A percentile compares a stretch with the other conserved stretches of the same genome.
phyloP scores from a whole-genome alignment of 345 rosid genomes.

The Melaleuca alternifolia region DNA sequence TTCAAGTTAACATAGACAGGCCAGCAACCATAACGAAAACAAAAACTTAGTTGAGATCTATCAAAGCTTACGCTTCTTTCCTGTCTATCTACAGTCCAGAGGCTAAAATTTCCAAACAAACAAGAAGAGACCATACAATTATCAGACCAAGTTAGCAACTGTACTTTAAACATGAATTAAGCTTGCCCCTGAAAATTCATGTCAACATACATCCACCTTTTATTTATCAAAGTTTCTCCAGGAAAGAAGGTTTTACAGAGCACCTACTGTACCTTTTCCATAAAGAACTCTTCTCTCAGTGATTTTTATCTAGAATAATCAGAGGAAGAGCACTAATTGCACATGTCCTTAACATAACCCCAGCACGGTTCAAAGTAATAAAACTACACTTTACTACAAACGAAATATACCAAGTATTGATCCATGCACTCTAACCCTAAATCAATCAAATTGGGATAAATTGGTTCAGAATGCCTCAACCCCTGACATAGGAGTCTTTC shows the following conservation, averaged over 20 bases:
- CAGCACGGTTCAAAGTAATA: not conserved
- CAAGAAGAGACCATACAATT: not conserved
- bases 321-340: not conserved
- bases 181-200: not conserved
- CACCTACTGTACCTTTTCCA: not conserved
- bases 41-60: not conserved
- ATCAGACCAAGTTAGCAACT: not conserved
- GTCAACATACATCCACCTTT: not conserved
- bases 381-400: not conserved
- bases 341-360: not conserved
- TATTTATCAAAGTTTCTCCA: not conserved
- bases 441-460: not conserved
- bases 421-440: not conserved
- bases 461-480: not conserved
- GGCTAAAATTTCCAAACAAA: not conserved
- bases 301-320: not conserved
- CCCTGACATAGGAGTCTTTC: not conserved
- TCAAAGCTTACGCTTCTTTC: not conserved
- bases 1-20: not conserved
- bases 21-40: not conserved
- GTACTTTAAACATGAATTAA: not conserved
- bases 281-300: not conserved
- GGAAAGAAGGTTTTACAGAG: not conserved
- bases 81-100: not conserved
- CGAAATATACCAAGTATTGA: not conserved